Percentiles rank a stretch among this genome's conserved stretches.
Evolutionary conservation across 2,329 filamentous ascomycete species (phyloP).

Genomic region (Claviceps arundinis): DNA sequence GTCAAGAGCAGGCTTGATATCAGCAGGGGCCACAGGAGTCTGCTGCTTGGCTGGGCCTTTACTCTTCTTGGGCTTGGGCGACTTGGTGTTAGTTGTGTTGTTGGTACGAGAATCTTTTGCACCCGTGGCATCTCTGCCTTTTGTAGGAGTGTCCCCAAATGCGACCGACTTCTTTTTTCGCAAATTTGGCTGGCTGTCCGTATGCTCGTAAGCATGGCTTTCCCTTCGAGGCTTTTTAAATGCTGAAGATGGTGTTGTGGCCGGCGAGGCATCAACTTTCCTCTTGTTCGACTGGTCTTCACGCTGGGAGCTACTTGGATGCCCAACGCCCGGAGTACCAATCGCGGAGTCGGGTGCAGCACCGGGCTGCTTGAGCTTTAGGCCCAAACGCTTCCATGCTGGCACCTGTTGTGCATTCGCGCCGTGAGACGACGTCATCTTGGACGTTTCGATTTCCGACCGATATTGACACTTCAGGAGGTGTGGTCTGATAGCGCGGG

Average conservation of each 20-base stretch:
- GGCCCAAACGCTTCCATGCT: conserved; percentile 50
- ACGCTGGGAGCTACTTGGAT: conserved; percentile 21
- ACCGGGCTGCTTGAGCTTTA: conserved; percentile 41
- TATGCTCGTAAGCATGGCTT: conserved; percentile 8
- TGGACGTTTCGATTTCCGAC: conserved; percentile 5
- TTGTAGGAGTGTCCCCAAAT: conserved; percentile 31
- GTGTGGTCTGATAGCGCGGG: neutral
- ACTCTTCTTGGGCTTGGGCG: conserved; percentile 20
- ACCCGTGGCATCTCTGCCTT: conserved; percentile 13
- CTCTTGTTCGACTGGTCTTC: conserved; percentile 24
- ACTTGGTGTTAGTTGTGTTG: conserved; percentile 13
- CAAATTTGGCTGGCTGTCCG: conserved; percentile 16
- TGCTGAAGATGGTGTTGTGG: conserved; percentile 15
- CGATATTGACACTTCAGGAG: conserved; percentile 5
- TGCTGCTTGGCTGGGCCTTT: conserved; percentile 27
- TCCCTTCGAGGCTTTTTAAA: conserved; percentile 23
- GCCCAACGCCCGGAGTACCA: conserved; percentile 22
- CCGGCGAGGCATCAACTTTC: conserved; percentile 23
- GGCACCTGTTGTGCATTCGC: conserved; percentile 35
- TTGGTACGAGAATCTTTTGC: conserved; percentile 7
- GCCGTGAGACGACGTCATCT: conserved; percentile 30
- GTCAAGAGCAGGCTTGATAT: conserved; percentile 51
- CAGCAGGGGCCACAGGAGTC: conserved; percentile 23
- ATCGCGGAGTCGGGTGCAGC: conserved; percentile 19
- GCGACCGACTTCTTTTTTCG: conserved; percentile 35